These are phyloP conservation scores for Wallacemonas rigidus DNA, from an alignment of 208 protist genomes.

Conservation along the genomic window DNA sequence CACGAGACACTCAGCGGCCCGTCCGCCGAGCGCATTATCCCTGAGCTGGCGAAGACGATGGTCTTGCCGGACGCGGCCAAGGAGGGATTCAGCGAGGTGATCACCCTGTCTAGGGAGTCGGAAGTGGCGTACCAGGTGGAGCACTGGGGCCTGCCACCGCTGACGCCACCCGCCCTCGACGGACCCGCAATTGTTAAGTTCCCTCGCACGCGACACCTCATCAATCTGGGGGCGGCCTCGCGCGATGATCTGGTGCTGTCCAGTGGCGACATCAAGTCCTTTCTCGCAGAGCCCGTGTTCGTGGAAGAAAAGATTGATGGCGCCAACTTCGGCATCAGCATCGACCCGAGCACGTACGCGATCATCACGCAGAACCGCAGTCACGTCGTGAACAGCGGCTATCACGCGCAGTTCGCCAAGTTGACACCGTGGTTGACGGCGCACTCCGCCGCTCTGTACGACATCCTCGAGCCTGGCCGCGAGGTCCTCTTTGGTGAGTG, in stretches of 20 bases:
- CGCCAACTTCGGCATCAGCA: constrained; percentile 39
- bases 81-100: constrained; percentile 18
- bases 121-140: constrained; percentile 18
- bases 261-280: constrained; percentile 16
- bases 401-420: constrained; percentile 26
- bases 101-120: constrained; percentile 17
- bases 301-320: constrained; percentile 57
- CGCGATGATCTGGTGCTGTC: constrained; percentile 29
- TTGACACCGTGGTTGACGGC: constrained; percentile 29
- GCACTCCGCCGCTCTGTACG: constrained; percentile 31
- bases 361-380: constrained; percentile 36
- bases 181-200: constrained; percentile 28
- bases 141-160: constrained; percentile 21
- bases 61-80: constrained; percentile 13
- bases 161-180: constrained; percentile 19
- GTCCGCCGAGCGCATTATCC: constrained; percentile 20
- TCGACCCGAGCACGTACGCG: constrained; percentile 20
- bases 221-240: constrained; percentile 30
- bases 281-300: constrained; percentile 22
- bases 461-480: constrained; percentile 22
- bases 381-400: constrained; percentile 31
- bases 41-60: constrained; percentile 15
- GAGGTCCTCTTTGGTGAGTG: constrained; percentile 47
- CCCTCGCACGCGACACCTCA: constrained; percentile 33
- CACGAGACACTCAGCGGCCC: constrained; percentile 20